Conservation (phyloP, 768 basidiomycete genomes). For the Boletus rubroflammeus region DNA sequence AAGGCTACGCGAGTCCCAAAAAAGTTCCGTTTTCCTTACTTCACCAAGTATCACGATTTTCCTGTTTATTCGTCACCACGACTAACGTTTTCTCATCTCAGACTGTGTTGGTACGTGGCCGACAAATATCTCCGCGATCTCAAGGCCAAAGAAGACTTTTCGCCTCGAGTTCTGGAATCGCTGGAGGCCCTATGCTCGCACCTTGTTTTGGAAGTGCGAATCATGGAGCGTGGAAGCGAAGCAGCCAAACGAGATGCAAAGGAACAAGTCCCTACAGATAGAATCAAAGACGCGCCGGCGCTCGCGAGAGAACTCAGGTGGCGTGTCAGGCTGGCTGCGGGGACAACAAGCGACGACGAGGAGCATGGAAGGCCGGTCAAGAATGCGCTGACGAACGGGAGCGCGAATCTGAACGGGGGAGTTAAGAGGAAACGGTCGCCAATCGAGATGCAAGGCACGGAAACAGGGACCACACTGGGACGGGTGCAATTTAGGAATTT, state of each 20-base stretch:
- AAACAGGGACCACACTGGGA: conserved; percentile 15
- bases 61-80: conserved; percentile 9
- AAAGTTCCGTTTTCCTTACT: conserved; percentile 84
- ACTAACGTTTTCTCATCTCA: conserved; percentile 28
- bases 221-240: conserved; percentile 69
- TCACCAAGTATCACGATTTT: conserved; percentile 54
- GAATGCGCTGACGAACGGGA: conserved; percentile 26
- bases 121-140: conserved; percentile 77
- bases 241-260: conserved; percentile 70
- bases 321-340: conserved; percentile 64
- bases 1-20: conserved; percentile 89
- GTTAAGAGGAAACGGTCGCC: conserved; percentile 41
- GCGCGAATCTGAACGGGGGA: conserved; percentile 21
- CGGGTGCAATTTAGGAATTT: conserved; percentile 57
- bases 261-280: conserved; percentile 78
- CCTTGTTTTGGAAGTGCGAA: conserved; percentile 71
- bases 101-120: conserved; percentile 88
- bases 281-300: conserved; percentile 77
- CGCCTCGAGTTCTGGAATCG: conserved; percentile 64
- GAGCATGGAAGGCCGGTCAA: conserved; percentile 29
- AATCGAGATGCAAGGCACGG: conserved; percentile 8
- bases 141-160: conserved; percentile 50
- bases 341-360: conserved; percentile 69
- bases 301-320: conserved; percentile 83
- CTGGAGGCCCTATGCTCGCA: conserved; percentile 71